phyloP scores from a whole-genome alignment of 108 stramenopile species.

The Mediolabrus comicus region DNA sequence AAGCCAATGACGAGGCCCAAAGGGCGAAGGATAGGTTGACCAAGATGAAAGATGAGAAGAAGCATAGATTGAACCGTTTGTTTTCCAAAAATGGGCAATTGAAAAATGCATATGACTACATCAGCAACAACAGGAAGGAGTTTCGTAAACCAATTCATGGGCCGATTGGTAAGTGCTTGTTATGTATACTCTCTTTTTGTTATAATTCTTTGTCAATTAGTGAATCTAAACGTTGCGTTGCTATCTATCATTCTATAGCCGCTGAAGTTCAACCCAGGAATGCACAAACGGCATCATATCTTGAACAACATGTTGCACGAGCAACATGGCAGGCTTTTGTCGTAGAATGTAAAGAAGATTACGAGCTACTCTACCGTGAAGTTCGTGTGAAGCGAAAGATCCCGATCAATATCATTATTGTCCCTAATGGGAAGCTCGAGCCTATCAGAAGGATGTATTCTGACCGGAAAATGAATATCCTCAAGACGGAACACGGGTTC shows the following conservation, averaged over 20 bases:
- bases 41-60: slow-evolving; percentile 64
- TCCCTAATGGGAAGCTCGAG: slow-evolving; percentile 26
- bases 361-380: slow-evolving; percentile 68
- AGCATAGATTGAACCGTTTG: slow-evolving; percentile 42
- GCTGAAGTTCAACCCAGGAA: slow-evolving; percentile 67
- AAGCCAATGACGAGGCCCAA: too few relatives aligned
- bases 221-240: not conserved
- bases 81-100: slow-evolving; percentile 42
- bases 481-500: slow-evolving; percentile 72
- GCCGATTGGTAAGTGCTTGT: slow-evolving; percentile 50
- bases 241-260: slow-evolving; percentile 1
- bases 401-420: slow-evolving; percentile 60
- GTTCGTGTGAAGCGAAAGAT: slow-evolving; percentile 59
- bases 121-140: slow-evolving; percentile 59
- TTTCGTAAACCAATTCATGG: slow-evolving; percentile 81
- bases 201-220: not conserved
- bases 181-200: not conserved
- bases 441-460: slow-evolving; percentile 51
- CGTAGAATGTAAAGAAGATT: slow-evolving; percentile 74
- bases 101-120: slow-evolving; percentile 50
- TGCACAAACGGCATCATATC: slow-evolving; percentile 52
- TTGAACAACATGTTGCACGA: slow-evolving; percentile 72
- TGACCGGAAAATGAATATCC: slow-evolving; percentile 51
- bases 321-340: slow-evolving; percentile 64
- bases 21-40: slow-evolving; percentile 28